Percentiles rank a stretch among this genome's conserved stretches.
These are phyloP conservation scores for Malus sieversii DNA, from an alignment of 306 rosid genomes.

Conservation along the genomic window DNA sequence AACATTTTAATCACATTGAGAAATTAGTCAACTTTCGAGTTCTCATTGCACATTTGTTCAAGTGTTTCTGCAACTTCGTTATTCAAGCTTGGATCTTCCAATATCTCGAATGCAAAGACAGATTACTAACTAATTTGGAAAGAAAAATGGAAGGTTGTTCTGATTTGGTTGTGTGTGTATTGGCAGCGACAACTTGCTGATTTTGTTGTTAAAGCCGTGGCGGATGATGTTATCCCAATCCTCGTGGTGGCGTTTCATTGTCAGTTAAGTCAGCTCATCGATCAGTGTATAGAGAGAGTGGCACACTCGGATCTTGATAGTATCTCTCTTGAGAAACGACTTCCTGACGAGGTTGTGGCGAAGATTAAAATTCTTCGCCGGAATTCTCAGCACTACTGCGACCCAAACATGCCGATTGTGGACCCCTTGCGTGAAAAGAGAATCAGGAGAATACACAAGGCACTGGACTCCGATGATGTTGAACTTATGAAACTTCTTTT, in stretches of 20 bases:
- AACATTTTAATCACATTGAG: neutral
- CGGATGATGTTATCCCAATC: slow-evolving; percentile 42
- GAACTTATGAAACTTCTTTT: slow-evolving; percentile 40
- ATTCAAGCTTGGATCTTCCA: no score
- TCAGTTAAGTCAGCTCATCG: slow-evolving; percentile 31
- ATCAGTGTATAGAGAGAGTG: slow-evolving; percentile 30
- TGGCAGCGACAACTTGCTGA: slow-evolving; percentile 39
- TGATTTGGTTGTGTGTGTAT: slow-evolving; percentile 6
- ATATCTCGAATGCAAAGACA: neutral
- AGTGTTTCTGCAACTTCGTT: no score
- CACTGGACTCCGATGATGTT: slow-evolving; percentile 40
- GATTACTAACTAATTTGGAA: neutral
- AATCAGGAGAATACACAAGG: slow-evolving; percentile 33
- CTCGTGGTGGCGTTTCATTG: slow-evolving; percentile 34
- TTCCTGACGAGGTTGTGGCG: slow-evolving; percentile 33
- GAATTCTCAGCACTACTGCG: slow-evolving; percentile 14
- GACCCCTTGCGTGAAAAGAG: slow-evolving; percentile 32
- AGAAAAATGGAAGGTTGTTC: neutral
- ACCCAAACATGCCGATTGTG: neutral
- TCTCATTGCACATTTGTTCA: no score
- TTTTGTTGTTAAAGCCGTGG: slow-evolving; percentile 34
- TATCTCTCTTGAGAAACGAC: slow-evolving; percentile 34
- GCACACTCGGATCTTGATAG: slow-evolving; percentile 36
- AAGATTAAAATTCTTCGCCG: slow-evolving; percentile 22
- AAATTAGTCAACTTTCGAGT: neutral